Base-by-base conservation (phyloP, 768 basidiomycete species). In the Lactifluus hygrophoroides region DNA sequence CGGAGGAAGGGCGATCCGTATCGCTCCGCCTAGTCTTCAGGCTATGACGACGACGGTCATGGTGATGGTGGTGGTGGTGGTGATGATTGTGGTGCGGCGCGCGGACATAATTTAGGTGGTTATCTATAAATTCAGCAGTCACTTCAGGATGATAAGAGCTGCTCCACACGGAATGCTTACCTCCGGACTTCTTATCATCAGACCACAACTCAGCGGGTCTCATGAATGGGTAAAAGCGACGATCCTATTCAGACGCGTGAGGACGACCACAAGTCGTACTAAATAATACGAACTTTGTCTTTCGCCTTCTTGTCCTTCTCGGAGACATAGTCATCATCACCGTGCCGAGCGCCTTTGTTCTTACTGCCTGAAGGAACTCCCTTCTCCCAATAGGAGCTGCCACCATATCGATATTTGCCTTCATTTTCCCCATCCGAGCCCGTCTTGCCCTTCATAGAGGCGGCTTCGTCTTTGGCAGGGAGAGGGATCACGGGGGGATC, bases 151-250 rank as follows among this genome's bases (percentile, higher is more conserved):
- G 30, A 42, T 51, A 25, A 27, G 19, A 21, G 46, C 30, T 35
- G 16, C 13, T 17, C 23, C 13, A 19, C 21, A 52, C 23, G 19
- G 14, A 1, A 23, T 60, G 25, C 49, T 56, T 25, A 48, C 50
- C 51, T n/a, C 40, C 38, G 17, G 19, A 19, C 19, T 42, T 51
- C 37, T 56, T 45, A 47, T 58, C 54, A 13, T 63, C 60, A 11
- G 69, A 52, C 62, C 64, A 66, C 7, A 65, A n/a, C 27, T 51
- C 37, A 42, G 57, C 57, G 50, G 64, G 27, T 54, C 64, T n/a
- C 34, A 63, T 13, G 17, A 56, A 19, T 3, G 63, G 45, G 47
- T 65, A 51, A 62, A 60, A 68, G 16, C 42, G 50, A 27, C 66
- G 64, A 63, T 66, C 49, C n/a, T 45, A 13, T 35, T 40, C 35